Evolutionary conservation across 139 green algal species (phyloP).

Genomic region (Chloropicon primus): DNA sequence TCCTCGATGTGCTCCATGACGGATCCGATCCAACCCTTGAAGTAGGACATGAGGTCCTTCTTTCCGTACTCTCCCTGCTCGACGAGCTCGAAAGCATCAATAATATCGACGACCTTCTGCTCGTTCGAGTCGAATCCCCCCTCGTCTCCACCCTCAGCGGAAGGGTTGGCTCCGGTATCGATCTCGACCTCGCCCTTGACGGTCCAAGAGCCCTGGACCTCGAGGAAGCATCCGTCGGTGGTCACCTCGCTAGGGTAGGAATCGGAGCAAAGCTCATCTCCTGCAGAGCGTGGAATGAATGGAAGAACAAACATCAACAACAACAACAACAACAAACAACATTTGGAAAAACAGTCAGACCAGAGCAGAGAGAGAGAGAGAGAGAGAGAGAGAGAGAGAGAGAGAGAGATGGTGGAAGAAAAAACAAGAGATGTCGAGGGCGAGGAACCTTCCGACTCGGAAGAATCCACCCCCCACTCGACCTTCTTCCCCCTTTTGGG

Average conservation of each 20-base stretch:
- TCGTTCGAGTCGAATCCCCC: conserved; percentile 22
- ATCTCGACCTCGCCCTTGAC: conserved; percentile 29
- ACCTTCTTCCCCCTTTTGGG: no score
- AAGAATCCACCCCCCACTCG: no score
- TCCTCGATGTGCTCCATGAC: conserved; percentile 28
- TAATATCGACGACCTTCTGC: conserved; percentile 37
- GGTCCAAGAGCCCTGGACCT: conserved; percentile 19
- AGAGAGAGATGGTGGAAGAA: no score
- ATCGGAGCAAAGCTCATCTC: not conserved
- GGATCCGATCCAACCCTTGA: conserved; percentile 22
- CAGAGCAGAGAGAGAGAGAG: no score
- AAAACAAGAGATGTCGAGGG: no score
- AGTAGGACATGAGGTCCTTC: conserved; percentile 39
- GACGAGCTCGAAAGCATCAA: conserved; percentile 41
- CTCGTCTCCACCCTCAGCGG: conserved; percentile 36
- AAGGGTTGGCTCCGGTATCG: conserved; percentile 45
- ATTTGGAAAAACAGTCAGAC: no score
- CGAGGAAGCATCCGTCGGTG: not conserved
- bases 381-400: no score
- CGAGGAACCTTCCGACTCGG: no score
- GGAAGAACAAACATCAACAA: no score
- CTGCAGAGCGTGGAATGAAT: no score
- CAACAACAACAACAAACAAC: no score
- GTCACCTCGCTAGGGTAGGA: not conserved
- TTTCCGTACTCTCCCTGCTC: conserved; percentile 40